phyloP scores from a whole-genome alignment of 352 stramenopile genomes.

The Phytopythium cucurbitacearum region DNA sequence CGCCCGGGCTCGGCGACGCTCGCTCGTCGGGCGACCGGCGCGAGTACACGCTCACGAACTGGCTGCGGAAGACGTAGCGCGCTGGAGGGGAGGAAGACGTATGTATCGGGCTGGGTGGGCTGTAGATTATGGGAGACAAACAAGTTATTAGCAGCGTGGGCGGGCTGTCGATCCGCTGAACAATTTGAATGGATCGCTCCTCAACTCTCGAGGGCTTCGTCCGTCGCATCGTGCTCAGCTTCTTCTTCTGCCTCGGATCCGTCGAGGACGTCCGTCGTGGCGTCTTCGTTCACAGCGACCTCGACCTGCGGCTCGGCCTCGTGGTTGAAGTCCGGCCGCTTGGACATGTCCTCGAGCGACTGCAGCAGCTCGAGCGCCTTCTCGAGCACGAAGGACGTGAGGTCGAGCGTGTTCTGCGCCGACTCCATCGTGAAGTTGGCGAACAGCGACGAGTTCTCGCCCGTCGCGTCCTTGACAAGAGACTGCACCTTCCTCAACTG shows the following conservation, averaged over 20 bases:
- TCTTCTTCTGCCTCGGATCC: slow-evolving; percentile 9
- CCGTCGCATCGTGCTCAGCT: slow-evolving; percentile 17
- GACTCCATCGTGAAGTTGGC: slow-evolving; percentile 48
- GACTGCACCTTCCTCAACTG: slow-evolving; percentile 17
- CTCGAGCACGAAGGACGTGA: slow-evolving; percentile 48
- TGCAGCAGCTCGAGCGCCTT: slow-evolving; percentile 51
- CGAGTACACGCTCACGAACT: slow-evolving; percentile 62
- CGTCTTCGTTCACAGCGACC: not conserved
- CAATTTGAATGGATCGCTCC: too few species aligned
- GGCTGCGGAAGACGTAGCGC: slow-evolving; percentile 45
- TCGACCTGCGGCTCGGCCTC: not conserved
- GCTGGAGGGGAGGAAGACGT: slow-evolving; percentile 1
- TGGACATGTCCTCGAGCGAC: slow-evolving; percentile 34
- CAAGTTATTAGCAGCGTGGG: too few species aligned
- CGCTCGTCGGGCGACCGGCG: slow-evolving; percentile 21
- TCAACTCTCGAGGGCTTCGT: not conserved
- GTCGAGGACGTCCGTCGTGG: slow-evolving; percentile 2
- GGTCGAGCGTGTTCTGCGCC: slow-evolving; percentile 50
- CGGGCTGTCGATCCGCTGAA: too few species aligned
- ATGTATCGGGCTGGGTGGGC: not conserved
- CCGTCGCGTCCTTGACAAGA: slow-evolving; percentile 13
- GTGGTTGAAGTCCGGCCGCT: too few species aligned
- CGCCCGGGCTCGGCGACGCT: not conserved
- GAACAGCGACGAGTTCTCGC: slow-evolving; percentile 25
- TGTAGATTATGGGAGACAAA: too few species aligned